These are phyloP conservation scores for Umbelopsis sp. DNA, from an alignment of 371 early-diverging fungal species.

Conservation along the genomic window DNA sequence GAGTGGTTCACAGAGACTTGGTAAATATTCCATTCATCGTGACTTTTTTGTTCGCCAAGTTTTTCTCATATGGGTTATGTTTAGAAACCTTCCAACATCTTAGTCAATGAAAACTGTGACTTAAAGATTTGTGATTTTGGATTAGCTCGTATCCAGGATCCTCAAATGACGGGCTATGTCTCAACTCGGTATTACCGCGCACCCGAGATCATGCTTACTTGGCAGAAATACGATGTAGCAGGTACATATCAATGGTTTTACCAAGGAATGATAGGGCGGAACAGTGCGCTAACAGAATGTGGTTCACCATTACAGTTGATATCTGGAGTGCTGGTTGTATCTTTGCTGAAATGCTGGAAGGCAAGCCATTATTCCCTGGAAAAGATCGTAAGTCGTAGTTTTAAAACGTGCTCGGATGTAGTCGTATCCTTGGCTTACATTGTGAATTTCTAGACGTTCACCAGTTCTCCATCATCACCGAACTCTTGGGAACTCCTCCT, in stretches of 20 bases:
- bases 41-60: background rate
- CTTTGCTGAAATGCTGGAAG: conserved; percentile 96
- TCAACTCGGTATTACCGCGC: conserved; percentile 98
- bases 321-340: conserved; percentile 99
- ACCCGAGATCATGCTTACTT: conserved; percentile 99
- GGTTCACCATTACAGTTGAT: conserved; percentile 72
- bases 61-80: background rate
- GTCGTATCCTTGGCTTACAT: too few relatives aligned
- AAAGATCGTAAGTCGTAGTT: conserved; percentile 82
- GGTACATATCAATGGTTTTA: conserved; percentile 45
- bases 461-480: conserved; percentile 94
- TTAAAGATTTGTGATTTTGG: conserved; percentile 98
- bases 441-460: conserved; percentile 69
- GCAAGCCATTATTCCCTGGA: conserved; percentile 96
- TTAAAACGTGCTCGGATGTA: too few relatives aligned
- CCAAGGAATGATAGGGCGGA: background rate
- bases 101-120: conserved; percentile 96
- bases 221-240: conserved; percentile 96
- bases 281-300: background rate
- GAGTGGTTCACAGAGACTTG: conserved; percentile 94
- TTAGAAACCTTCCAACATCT: conserved; percentile 93
- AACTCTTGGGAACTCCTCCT: conserved; percentile 92
- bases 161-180: conserved; percentile 96
- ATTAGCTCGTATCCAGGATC: conserved; percentile 89
- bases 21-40: conserved; percentile 39